Conservation (phyloP, 495 filamentous ascomycete genomes). For the Penicillium coprophilum region DNA sequence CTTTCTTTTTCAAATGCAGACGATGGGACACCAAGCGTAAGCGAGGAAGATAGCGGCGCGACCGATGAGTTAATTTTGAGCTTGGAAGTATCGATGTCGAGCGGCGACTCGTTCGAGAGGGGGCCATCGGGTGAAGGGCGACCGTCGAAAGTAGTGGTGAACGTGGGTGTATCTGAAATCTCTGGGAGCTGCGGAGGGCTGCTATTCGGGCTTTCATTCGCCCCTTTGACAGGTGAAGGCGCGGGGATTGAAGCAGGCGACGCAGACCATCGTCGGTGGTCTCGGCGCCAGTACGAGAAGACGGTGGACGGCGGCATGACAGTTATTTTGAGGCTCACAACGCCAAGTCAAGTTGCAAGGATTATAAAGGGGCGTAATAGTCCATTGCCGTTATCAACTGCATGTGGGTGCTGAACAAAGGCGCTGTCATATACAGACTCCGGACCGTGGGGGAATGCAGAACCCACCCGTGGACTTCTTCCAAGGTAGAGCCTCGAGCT, state of each 20-base stretch:
- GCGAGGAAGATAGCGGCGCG: conserved; percentile 35
- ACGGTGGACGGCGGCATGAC: conserved; percentile 46
- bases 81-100: conserved; percentile 31
- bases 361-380: conserved; percentile 13
- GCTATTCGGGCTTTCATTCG: conserved; percentile 25
- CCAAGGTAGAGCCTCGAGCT: not conserved
- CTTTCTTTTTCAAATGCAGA: conserved; percentile 29
- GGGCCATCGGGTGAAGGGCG: conserved; percentile 19
- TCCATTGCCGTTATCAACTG: conserved; percentile 25
- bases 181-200: conserved; percentile 38
- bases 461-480: conserved; percentile 14
- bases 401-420: conserved; percentile 18
- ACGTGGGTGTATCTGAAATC: conserved; percentile 32
- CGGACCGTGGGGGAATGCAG: conserved; percentile 22
- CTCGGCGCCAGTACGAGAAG: conserved; percentile 52
- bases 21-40: conserved; percentile 31
- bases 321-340: conserved; percentile 12
- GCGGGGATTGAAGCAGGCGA: conserved; percentile 34
- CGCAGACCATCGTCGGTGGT: conserved; percentile 44
- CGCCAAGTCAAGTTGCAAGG: conserved; percentile 6
- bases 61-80: conserved; percentile 23
- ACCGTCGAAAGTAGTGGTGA: conserved; percentile 26
- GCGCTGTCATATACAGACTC: conserved; percentile 26
- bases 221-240: conserved; percentile 20
- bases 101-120: conserved; percentile 22